Evolutionary conservation across 805 yeast genomes (phyloP), one percentile per base, ranked within the genome.

Genomic region (Yamadazyma olivae): DNA sequence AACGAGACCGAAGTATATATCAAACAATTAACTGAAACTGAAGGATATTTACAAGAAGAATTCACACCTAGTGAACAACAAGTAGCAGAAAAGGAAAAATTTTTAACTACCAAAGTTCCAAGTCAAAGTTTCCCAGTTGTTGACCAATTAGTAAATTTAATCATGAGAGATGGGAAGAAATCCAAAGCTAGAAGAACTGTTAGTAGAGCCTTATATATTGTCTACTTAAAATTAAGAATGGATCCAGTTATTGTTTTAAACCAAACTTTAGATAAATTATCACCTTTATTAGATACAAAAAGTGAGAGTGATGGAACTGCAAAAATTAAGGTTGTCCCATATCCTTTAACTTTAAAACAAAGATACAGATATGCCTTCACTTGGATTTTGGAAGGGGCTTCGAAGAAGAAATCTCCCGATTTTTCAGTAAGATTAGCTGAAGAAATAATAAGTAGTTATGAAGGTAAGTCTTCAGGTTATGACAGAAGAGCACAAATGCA

Each of bases 81-180:
- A 59, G 36, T 75, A 17, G 71, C 65, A 4, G 79, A 87, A 56
- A 67, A 67, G 29, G 77, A 71, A 38, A 57, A 55, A 9, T 61
- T 82, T 33, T 64, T 71, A 40, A 67, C 59, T 27, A 63, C 66
- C 41, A 74, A 77, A 9, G 63, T 87, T 20, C 95, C 96, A 18
- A 52, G 66, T 18, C 68, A 71, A 45, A 62, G 65, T 30, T 93
- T 88, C 49, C 83, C 85, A n/a, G 75, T 81, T 15, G 68, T 90
- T 32, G 80, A 81, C 33, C 81, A 84, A 49, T 77, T 93, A 53
- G 81, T 86, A 36, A 89, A 89, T 56, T 71, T 89, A 66, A 79
- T 93, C 43, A 93, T 93, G 98, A 79, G 86, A 54, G 81, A 87
- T 55, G 99, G 99, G 28, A 81, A 81, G 59, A 93, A 90, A 59